Evolutionary conservation across 257 asterid genomes (phyloP).

Genomic region (Capsicum baccatum): DNA sequence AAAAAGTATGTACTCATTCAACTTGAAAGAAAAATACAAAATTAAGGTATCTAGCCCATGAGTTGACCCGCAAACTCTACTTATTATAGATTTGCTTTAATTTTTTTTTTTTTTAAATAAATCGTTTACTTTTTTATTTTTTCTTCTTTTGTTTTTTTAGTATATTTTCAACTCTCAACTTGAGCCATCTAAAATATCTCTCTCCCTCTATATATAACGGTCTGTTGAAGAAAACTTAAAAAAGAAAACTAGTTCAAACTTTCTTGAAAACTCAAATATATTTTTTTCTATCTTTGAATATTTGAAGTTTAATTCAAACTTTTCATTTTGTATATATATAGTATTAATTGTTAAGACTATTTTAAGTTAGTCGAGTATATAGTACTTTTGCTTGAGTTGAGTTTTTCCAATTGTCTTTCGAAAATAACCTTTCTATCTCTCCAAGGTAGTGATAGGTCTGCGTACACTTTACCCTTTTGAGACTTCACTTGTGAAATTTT

Average conservation of each 20-base stretch:
- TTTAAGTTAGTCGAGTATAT: not conserved
- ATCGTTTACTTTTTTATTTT: not conserved
- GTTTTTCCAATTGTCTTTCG: too few species aligned
- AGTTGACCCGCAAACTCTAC: not conserved
- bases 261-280: not conserved
- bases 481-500: too few species aligned
- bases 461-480: too few species aligned
- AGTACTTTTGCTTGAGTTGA: not conserved
- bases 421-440: too few species aligned
- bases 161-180: slow-evolving; percentile 28
- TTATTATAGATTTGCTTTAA: not conserved
- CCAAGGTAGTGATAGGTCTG: too few species aligned
- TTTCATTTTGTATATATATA: not conserved
- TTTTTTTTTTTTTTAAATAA: not conserved
- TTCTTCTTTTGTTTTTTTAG: not conserved
- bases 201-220: slow-evolving; percentile 25
- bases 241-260: not conserved
- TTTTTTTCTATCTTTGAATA: not conserved
- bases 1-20: not conserved
- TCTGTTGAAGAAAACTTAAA: slow-evolving; percentile 16
- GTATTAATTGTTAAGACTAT: not conserved
- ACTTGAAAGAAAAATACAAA: not conserved
- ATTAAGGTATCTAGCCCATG: not conserved
- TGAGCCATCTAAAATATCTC: not conserved
- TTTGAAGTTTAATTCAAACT: not conserved